A percentile compares a stretch with the other conserved stretches of the same genome.
Conservation (phyloP, 148 eudicot species). For the Rhododendron kiyosumense region DNA sequence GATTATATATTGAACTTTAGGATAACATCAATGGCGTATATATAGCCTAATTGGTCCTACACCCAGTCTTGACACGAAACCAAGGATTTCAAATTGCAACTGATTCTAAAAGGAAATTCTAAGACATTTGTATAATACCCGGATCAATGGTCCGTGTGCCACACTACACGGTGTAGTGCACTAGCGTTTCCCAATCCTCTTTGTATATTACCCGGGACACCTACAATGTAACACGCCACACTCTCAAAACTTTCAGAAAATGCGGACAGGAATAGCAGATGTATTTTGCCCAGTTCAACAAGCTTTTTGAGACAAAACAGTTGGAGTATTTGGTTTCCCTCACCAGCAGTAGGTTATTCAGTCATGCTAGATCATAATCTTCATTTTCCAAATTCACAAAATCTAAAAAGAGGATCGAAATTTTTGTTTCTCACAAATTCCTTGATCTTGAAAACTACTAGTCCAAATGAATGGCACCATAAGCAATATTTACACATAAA, state of each 20-base stretch:
- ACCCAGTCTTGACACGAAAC: background rate
- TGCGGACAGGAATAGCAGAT: background rate
- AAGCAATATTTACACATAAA: background rate
- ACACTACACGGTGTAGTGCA: no score
- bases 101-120: background rate
- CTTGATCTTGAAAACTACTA: background rate
- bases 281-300: background rate
- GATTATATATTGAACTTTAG: no score
- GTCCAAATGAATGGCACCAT: background rate
- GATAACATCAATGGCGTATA: no score
- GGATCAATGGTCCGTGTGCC: no score
- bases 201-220: background rate
- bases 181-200: no score
- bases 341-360: background rate
- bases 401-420: background rate
- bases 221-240: background rate
- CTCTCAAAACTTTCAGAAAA: background rate
- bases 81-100: background rate
- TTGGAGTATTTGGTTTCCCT: background rate
- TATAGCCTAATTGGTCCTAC: background rate
- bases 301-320: background rate
- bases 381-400: background rate
- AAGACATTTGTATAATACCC: background rate
- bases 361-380: background rate
- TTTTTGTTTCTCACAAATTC: background rate